These are phyloP conservation scores for Fallopia convolvulus DNA, from an alignment of 148 eudicot genomes.

Conservation along the genomic window DNA sequence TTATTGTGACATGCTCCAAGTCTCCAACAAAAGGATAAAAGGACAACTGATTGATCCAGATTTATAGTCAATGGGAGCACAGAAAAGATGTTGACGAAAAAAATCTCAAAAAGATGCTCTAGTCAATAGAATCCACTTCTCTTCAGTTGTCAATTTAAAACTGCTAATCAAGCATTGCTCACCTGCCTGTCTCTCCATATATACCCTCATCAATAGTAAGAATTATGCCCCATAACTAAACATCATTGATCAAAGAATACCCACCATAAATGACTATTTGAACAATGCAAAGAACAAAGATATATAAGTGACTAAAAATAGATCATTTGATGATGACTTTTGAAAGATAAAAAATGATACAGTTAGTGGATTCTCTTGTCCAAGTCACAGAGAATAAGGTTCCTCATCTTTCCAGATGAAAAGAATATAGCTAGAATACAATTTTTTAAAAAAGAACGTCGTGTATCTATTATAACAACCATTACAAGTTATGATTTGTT, in stretches of 20 bases:
- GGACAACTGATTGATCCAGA: no score
- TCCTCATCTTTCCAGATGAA: slow-evolving; percentile 46
- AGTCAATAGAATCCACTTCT: slow-evolving; percentile 68
- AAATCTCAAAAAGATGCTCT: slow-evolving; percentile 40
- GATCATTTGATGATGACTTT: slow-evolving; percentile 11
- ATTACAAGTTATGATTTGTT: slow-evolving; percentile 51
- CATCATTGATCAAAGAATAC: slow-evolving; percentile 5
- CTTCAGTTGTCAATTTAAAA: slow-evolving; percentile 23
- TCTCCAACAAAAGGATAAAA: no score
- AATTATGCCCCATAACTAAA: slow-evolving; percentile 11
- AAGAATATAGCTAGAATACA: slow-evolving; percentile 30
- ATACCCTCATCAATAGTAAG: slow-evolving; percentile 17
- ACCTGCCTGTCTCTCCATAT: slow-evolving; percentile 19
- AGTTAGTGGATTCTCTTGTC: slow-evolving; percentile 64
- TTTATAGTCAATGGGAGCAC: no score
- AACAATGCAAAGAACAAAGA: slow-evolving; percentile 7
- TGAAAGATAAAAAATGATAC: slow-evolving; percentile 29
- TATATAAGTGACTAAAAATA: not conserved
- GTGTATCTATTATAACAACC: slow-evolving; percentile 66
- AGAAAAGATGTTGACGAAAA: no score
- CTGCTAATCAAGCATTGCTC: slow-evolving; percentile 14
- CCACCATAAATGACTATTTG: not conserved
- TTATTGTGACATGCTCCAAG: no score
- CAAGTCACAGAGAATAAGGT: slow-evolving; percentile 53
- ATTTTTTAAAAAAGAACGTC: slow-evolving; percentile 22